Evolutionary conservation across 805 yeast genomes (phyloP).

Genomic region (Kodamaea jinghongensis): DNA sequence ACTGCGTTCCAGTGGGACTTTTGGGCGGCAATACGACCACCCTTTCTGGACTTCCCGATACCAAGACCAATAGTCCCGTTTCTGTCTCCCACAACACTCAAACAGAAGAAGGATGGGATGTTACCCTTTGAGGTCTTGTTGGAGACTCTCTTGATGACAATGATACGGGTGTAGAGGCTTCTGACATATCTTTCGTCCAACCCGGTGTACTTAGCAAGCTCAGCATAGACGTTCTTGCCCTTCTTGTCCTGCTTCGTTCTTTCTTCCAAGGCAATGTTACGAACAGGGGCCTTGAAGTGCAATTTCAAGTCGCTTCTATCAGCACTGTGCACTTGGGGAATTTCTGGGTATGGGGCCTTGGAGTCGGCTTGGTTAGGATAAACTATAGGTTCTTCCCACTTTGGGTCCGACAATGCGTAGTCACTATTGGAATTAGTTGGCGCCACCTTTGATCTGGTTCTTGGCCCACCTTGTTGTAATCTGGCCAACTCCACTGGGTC

Average conservation of each 20-base stretch:
- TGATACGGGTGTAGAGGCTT: constrained; percentile 59
- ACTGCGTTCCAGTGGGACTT: constrained; percentile 95
- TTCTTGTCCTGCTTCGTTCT: constrained; percentile 16
- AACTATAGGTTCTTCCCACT: constrained; percentile 65
- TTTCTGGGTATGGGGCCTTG: constrained; percentile 53
- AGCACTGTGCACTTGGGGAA: constrained; percentile 54
- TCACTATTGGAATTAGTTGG: constrained; percentile 68
- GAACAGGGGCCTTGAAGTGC: constrained; percentile 28
- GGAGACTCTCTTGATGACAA: constrained; percentile 75
- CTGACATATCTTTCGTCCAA: constrained; percentile 59
- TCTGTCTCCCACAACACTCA: constrained; percentile 89
- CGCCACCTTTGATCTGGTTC: constrained; percentile 50
- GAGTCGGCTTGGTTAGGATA: constrained; percentile 49
- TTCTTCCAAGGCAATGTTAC: constrained; percentile 13
- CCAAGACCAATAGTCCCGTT: constrained; percentile 95
- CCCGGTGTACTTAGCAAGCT: constrained; percentile 63
- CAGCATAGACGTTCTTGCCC: constrained; percentile 45
- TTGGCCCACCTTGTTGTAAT: constrained; percentile 30
- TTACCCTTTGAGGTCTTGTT: constrained; percentile 93
- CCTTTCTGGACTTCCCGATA: constrained; percentile 85
- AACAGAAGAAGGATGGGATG: constrained; percentile 73
- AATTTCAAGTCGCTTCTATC: constrained; percentile 44
- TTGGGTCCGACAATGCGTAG: constrained; percentile 64
- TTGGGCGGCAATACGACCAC: constrained; percentile 67
- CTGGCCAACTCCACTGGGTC: constrained; percentile 58